phyloP scores from a whole-genome alignment of 139 green algal species.

The Coelastrella sp. region DNA sequence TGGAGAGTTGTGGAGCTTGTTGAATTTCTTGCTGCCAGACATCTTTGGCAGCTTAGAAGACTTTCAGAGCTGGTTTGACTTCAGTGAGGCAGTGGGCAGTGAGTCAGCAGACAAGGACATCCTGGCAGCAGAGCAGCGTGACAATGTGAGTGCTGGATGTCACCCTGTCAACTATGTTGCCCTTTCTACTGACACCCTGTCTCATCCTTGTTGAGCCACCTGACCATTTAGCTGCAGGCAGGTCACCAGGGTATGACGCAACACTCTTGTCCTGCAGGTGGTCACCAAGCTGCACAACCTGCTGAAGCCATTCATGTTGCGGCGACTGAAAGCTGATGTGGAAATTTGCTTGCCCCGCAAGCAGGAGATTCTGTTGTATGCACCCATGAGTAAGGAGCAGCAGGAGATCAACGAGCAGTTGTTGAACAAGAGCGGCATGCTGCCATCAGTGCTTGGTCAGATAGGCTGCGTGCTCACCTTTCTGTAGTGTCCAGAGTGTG shows the following conservation, averaged over 20 bases:
- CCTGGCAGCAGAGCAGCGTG: slow-evolving; percentile 82
- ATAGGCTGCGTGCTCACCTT: background rate
- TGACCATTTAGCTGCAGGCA: background rate
- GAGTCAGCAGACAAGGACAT: slow-evolving; percentile 55
- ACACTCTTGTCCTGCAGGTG: background rate
- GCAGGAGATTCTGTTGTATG: slow-evolving; percentile 92
- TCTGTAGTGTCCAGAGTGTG: too few relatives aligned
- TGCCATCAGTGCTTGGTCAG: slow-evolving; percentile 32
- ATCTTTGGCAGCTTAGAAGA: slow-evolving; percentile 86
- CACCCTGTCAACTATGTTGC: background rate
- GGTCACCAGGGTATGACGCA: too few relatives aligned
- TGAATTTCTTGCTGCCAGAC: slow-evolving; percentile 98
- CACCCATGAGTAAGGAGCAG: slow-evolving; percentile 84
- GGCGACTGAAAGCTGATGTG: slow-evolving; percentile 92
- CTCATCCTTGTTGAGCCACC: background rate
- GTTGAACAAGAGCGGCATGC: slow-evolving; percentile 75
- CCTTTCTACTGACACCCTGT: too few relatives aligned
- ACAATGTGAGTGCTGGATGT: slow-evolving; percentile 50
- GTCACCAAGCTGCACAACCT: slow-evolving; percentile 92
- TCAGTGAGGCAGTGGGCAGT: slow-evolving; percentile 36
- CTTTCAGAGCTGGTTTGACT: slow-evolving; percentile 96
- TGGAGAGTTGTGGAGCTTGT: slow-evolving; percentile 95
- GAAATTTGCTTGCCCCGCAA: slow-evolving; percentile 88
- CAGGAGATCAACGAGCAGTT: slow-evolving; percentile 84
- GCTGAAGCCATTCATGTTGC: slow-evolving; percentile 93